Conservation (phyloP, 2,329 filamentous ascomycete genomes). For the Phialophora expanda region DNA sequence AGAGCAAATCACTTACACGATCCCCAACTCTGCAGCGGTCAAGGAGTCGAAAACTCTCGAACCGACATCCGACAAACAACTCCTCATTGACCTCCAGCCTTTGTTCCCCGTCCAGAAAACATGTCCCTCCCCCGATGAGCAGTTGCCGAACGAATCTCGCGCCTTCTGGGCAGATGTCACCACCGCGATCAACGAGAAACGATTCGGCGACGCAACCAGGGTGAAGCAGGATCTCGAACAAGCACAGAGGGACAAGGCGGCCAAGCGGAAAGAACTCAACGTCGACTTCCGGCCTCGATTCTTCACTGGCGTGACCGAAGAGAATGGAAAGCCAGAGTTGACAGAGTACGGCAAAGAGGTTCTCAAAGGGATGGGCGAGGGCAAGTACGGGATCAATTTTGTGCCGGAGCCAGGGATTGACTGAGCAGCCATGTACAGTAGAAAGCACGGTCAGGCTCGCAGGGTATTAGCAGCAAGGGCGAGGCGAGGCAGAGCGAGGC, state of each 20-base stretch:
- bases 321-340: constrained; percentile 66
- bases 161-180: constrained; percentile 89
- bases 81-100: constrained; percentile 87
- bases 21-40: constrained; percentile 33
- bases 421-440: not conserved
- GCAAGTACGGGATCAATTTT: constrained; percentile 32
- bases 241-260: constrained; percentile 80
- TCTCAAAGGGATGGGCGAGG: constrained; percentile 60
- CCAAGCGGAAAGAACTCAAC: constrained; percentile 73
- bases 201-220: constrained; percentile 81
- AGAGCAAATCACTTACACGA: constrained; percentile 67
- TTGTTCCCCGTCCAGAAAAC: constrained; percentile 79
- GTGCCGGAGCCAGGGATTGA: constrained; percentile 32
- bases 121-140: constrained; percentile 75
- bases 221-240: constrained; percentile 94
- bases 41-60: constrained; percentile 51
- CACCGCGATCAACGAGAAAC: constrained; percentile 79
- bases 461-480: not conserved
- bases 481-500: not conserved
- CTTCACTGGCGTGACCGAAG: constrained; percentile 70
- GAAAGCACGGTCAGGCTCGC: not conserved
- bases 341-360: constrained; percentile 65
- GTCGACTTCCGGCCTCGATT: constrained; percentile 84
- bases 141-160: constrained; percentile 87
- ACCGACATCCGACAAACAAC: constrained; percentile 63